Evolutionary conservation across 202 grass and related monocot genomes (phyloP).

Genomic region (Musa balbisiana): DNA sequence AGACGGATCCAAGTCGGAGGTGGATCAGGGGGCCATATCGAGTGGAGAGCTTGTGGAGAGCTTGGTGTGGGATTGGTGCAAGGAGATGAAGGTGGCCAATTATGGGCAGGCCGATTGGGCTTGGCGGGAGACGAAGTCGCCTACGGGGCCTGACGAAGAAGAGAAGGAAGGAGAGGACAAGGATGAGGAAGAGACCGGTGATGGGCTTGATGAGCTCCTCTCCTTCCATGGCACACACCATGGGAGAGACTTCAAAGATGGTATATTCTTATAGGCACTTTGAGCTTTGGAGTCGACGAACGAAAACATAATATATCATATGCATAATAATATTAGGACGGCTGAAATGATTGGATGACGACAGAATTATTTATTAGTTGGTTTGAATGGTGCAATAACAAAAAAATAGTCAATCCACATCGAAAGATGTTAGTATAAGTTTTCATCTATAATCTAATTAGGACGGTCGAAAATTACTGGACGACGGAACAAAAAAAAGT

Average conservation of each 20-base stretch:
- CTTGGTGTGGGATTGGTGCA: background rate
- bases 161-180: background rate
- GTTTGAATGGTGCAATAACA: too few species aligned
- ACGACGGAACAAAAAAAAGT: too few species aligned
- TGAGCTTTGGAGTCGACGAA: background rate
- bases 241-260: background rate
- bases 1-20: background rate
- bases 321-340: background rate
- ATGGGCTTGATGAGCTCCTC: background rate
- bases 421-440: too few species aligned
- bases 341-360: background rate
- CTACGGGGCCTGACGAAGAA: background rate
- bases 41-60: background rate
- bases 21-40: slow-evolving; percentile 8
- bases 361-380: background rate
- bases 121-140: slow-evolving; percentile 5
- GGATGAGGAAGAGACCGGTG: background rate
- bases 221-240: background rate
- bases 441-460: too few species aligned
- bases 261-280: background rate
- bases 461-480: too few species aligned
- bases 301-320: background rate
- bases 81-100: slow-evolving; percentile 16
- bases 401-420: too few species aligned
- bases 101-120: background rate